Evolutionary conservation across 768 basidiomycete species (phyloP), one percentile per base, ranked within the genome.

Genomic region (Sporobolomyces roseus): DNA sequence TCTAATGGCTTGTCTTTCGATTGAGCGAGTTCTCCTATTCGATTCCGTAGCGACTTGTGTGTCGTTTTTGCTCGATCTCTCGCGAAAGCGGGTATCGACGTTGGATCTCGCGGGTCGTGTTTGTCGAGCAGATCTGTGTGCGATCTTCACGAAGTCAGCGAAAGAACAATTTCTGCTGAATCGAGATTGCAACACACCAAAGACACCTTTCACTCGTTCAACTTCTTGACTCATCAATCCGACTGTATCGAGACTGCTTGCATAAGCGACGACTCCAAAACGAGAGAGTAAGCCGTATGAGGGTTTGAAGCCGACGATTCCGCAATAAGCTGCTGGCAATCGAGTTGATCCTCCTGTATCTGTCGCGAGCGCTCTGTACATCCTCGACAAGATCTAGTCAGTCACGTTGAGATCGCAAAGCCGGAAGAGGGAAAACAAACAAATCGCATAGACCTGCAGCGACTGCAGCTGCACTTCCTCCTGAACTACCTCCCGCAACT

Each of bases 261-360:
- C 94, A 73, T 90, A 99, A 0, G 92, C 87, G 5, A 99, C 84
- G 0, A 97, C 85, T 9, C 96, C 96, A 85, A 87, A 88, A 75
- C 93, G 91, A 75, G 90, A 92, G 35, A 97, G 79, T 46, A 97
- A 81, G 5, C 94, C 94, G 74, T 97, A 97, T 0, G 93, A 93
- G 0, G 94, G 94, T 76, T 99, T 99, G 50, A 97, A 79, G 0
- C 96, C 96, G 3, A 90, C 86, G 1, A 96, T 81, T 7, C 93
- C 91, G 73, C 91, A 96, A 75, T 97, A 97, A 3, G 92, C 87
- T 0, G 96, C 96, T 0, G 96, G 96, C 3, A 99, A 81, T 46
- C 94, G 85, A 14, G 88, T 87, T 8, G 96, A 98, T 1, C 94
- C 96, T 12, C 96, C 94, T 0, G 94, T 98, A 77, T 99, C 96